These are phyloP conservation scores for Xylariaceae sp. DNA, from an alignment of 2,329 filamentous ascomycete genomes.

Conservation along the genomic window DNA sequence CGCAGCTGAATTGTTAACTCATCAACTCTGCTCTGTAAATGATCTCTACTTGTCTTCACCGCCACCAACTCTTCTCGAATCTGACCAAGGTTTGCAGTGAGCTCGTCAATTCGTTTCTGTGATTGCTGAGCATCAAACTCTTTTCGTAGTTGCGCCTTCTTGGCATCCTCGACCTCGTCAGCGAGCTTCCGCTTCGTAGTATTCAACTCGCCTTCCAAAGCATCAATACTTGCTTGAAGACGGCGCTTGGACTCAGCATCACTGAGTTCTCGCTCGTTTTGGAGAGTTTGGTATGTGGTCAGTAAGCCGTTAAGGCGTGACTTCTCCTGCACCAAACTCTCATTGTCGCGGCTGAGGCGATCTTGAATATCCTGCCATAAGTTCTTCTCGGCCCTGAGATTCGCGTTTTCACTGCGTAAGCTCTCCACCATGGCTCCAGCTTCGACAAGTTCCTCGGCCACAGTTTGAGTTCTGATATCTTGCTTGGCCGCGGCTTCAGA, in stretches of 20 bases:
- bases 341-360: slow-evolving; percentile 82
- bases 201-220: slow-evolving; percentile 71
- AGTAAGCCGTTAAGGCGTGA: slow-evolving; percentile 77
- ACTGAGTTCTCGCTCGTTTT: slow-evolving; percentile 83
- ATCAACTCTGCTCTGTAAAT: slow-evolving; percentile 81
- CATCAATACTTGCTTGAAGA: slow-evolving; percentile 71
- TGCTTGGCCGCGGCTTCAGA: slow-evolving; percentile 84
- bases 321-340: slow-evolving; percentile 76
- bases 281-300: slow-evolving; percentile 76
- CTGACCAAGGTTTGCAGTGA: slow-evolving; percentile 72
- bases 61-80: slow-evolving; percentile 81
- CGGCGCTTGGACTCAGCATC: slow-evolving; percentile 79
- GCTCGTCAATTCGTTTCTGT: slow-evolving; percentile 88
- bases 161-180: slow-evolving; percentile 76
- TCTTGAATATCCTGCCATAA: slow-evolving; percentile 92
- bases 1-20: slow-evolving; percentile 84
- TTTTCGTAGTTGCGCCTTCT: slow-evolving; percentile 75
- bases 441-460: slow-evolving; percentile 88
- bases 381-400: slow-evolving; percentile 90
- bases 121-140: slow-evolving; percentile 86
- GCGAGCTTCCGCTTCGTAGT: slow-evolving; percentile 77
- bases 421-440: slow-evolving; percentile 76
- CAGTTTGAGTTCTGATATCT: slow-evolving; percentile 83
- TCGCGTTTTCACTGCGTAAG: slow-evolving; percentile 82
- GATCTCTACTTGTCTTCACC: slow-evolving; percentile 81